A percentile compares a stretch with the other conserved stretches of the same genome.
Conservation (phyloP, 768 basidiomycete genomes). For the Hortiboletus flavorubellus region DNA sequence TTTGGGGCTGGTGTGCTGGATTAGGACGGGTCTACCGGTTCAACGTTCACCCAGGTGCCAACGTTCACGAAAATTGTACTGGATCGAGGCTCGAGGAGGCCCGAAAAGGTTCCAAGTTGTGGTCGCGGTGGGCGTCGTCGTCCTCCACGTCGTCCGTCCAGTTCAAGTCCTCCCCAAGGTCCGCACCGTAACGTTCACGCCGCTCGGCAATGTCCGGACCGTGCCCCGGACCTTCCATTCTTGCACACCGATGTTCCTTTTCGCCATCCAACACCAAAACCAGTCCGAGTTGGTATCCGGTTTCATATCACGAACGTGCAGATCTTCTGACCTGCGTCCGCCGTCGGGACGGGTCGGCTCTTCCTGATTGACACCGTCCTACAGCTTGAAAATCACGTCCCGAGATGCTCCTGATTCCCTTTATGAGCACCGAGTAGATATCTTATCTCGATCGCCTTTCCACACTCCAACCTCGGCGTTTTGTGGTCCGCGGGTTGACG, state of each 20-base stretch:
- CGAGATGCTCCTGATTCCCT: constrained; percentile 16
- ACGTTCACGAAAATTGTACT: neutral
- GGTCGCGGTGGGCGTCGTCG: constrained; percentile 1
- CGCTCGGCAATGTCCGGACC: constrained; percentile 16
- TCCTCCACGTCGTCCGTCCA: neutral
- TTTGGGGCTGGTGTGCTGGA: constrained; percentile 25
- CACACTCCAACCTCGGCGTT: neutral
- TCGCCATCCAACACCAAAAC: constrained; percentile 10
- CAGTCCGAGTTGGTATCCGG: neutral
- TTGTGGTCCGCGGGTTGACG: too few relatives aligned
- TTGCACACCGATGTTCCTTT: constrained; percentile 4
- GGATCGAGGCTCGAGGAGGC: neutral
- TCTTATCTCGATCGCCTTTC: neutral
- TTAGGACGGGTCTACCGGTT: constrained; percentile 18
- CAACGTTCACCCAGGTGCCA: neutral
- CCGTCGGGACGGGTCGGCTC: constrained; percentile 13
- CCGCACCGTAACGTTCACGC: neutral
- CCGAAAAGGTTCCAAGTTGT: neutral
- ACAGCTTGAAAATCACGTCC: neutral
- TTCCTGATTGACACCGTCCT: neutral
- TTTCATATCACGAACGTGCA: constrained; percentile 18
- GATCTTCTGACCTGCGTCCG: neutral
- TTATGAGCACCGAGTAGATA: neutral
- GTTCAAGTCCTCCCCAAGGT: neutral
- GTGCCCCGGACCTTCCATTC: constrained; percentile 16